Evolutionary conservation across 2,329 filamentous ascomycete genomes (phyloP).

Genomic region (Ambrosiella cleistominuta): DNA sequence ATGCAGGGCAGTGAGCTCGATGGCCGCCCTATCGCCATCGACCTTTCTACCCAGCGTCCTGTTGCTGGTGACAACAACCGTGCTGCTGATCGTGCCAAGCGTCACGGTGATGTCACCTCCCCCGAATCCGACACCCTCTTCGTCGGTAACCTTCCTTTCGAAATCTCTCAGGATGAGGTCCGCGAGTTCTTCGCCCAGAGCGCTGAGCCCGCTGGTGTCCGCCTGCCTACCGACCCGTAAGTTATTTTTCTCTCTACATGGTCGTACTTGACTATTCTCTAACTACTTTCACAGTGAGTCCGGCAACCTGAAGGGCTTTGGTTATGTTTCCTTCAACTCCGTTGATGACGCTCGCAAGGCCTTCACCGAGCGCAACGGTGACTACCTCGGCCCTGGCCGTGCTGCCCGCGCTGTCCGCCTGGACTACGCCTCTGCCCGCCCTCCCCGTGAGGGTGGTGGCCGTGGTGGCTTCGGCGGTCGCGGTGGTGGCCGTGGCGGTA

Average conservation of each 20-base stretch:
- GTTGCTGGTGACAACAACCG: constrained; percentile 36
- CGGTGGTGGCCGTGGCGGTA: constrained; percentile 22
- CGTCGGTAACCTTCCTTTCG: constrained; percentile 79
- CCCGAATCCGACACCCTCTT: constrained; percentile 75
- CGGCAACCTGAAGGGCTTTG: constrained; percentile 78
- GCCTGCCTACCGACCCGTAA: constrained; percentile 70
- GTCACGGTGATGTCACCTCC: constrained; percentile 65
- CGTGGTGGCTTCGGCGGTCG: constrained; percentile 34
- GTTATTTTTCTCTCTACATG: constrained; percentile 18
- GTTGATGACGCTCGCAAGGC: constrained; percentile 69
- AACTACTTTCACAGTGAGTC: constrained; percentile 40
- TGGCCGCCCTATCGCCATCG: constrained; percentile 57
- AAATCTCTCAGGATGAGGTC: constrained; percentile 59
- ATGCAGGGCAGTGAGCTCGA: constrained; percentile 63
- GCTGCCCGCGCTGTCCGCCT: constrained; percentile 60
- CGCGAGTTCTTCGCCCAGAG: constrained; percentile 56
- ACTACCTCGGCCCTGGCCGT: constrained; percentile 43
- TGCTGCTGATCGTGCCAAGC: constrained; percentile 44
- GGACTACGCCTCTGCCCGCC: constrained; percentile 59
- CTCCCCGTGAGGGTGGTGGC: constrained; percentile 36
- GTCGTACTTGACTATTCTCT: constrained; percentile 7
- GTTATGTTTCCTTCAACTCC: constrained; percentile 70
- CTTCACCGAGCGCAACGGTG: constrained; percentile 52
- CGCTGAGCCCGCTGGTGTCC: constrained; percentile 57
- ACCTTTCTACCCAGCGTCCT: constrained; percentile 38